A percentile compares a stretch with the other conserved stretches of the same genome.
phyloP scores from a whole-genome alignment of 2,329 filamentous ascomycete species.

The Curvularia eragrostidis region DNA sequence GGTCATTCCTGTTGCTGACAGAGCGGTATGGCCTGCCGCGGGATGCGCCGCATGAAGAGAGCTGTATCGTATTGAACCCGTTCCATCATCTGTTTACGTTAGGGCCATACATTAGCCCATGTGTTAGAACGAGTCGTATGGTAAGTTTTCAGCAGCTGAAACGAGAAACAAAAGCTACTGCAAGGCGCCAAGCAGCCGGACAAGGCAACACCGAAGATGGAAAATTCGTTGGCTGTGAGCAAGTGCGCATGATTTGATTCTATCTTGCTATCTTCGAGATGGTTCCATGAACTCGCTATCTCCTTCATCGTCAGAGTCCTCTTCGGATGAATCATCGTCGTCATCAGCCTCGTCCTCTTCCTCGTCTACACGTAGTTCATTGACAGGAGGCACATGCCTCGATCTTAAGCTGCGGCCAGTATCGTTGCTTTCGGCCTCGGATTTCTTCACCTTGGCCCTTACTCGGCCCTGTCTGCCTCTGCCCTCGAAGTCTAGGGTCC shows the following conservation, averaged over 20 bases:
- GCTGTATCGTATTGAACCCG: neutral
- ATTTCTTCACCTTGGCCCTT: conserved; percentile 50
- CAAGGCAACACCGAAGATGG: neutral
- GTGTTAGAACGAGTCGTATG: neutral
- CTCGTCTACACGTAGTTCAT: conserved; percentile 3
- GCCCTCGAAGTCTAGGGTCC: conserved; percentile 53
- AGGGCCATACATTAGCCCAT: neutral
- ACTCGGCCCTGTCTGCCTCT: conserved; percentile 52
- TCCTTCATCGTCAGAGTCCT: conserved; percentile 25
- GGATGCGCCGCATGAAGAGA: neutral
- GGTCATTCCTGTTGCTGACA: neutral
- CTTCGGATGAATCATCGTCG: conserved; percentile 28
- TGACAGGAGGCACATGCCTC: neutral
- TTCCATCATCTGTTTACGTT: neutral
- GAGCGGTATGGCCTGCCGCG: neutral
- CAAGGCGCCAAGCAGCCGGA: neutral
- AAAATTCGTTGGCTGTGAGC: neutral
- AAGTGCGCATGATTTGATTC: neutral
- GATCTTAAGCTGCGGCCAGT: conserved; percentile 23
- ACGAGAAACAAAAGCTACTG: neutral
- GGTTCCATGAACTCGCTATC: conserved; percentile 26
- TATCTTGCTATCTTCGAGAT: conserved; percentile 14
- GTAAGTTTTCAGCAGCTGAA: neutral
- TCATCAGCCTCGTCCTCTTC: conserved; percentile 19
- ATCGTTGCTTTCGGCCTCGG: conserved; percentile 24